Percentiles rank a stretch among this genome's conserved stretches.
Conservation (phyloP, 2,329 filamentous ascomycete species). For the Aspergillus sergii region DNA sequence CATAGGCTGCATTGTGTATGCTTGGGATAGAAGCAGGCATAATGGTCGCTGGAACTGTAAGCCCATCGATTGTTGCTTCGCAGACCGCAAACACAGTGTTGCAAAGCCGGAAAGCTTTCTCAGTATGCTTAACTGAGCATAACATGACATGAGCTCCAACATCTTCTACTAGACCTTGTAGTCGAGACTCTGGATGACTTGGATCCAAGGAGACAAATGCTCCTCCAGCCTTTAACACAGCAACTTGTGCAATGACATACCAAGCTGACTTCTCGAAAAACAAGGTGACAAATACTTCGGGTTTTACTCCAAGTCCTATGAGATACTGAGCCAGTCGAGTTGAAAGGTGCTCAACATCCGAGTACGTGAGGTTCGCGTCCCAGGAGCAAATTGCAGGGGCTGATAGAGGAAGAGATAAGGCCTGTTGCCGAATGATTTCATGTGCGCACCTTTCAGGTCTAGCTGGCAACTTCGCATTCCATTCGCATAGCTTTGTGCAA, state of each 20-base stretch:
- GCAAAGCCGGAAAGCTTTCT: slow-evolving; percentile 33
- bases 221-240: slow-evolving; percentile 45
- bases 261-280: slow-evolving; percentile 49
- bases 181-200: slow-evolving; percentile 39
- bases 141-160: slow-evolving; percentile 38
- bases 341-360: slow-evolving; percentile 40
- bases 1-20: slow-evolving; percentile 53
- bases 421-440: slow-evolving; percentile 40
- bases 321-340: slow-evolving; percentile 41
- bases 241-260: slow-evolving; percentile 45
- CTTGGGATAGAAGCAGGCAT: slow-evolving; percentile 18
- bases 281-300: slow-evolving; percentile 42
- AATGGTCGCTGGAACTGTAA: slow-evolving; percentile 26
- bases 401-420: slow-evolving; percentile 20
- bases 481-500: slow-evolving; percentile 33
- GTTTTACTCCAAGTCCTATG: slow-evolving; percentile 39
- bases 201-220: slow-evolving; percentile 47
- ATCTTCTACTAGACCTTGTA: slow-evolving; percentile 39
- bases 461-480: slow-evolving; percentile 36
- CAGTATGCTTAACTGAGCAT: slow-evolving; percentile 33
- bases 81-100: slow-evolving; percentile 32
- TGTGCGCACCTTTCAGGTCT: slow-evolving; percentile 38
- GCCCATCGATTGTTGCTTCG: slow-evolving; percentile 28
- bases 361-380: slow-evolving; percentile 42
- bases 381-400: slow-evolving; percentile 37